Base-by-base conservation (phyloP, 2,329 filamentous ascomycete genomes). In the Mycogone perniciosa region DNA sequence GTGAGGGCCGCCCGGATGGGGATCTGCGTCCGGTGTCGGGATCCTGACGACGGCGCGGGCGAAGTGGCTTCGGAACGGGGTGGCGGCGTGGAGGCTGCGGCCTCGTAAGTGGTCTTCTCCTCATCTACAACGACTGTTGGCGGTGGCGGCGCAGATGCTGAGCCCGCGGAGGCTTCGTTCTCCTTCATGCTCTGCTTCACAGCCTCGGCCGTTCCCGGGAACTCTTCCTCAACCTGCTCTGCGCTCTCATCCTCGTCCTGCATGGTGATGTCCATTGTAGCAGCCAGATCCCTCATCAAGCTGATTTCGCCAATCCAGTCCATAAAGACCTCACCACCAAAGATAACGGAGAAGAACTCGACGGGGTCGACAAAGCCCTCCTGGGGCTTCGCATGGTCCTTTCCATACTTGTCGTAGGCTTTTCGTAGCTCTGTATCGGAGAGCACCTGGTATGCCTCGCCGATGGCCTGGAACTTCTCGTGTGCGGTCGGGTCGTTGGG, bases 221-320 rank as follows among this genome's bases (percentile, higher is more conserved):
- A 80, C 58, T 84, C 79, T 40, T 64, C 70, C 2, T 77, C 71
- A 2, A 62, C 64, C 2, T 74, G 72, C 3, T 67, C 74, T 4
- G 74, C 76, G 54, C 81, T 76, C 56, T 82, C 79, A 48, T 68
- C 68, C 10, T 71, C 75, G 2, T 73, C 72, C 50, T 88, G 78
- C 84, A 90, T 92, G 20, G 89, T 91, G 59, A 99, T 97, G 63
- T 99, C 93, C 92, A 99, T 97, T 41, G 91, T 96, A 63, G 90
- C 89, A 13, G 92, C 97, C 49, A 99, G 79, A 64, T 99, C 93
- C 75, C 96, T 97, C 88, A 99, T 96, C 52, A 99, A 82, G 46
- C 89, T 93, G 60, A 99, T 96, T 77, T 99, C 93, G 59, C 93
- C 93, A 64, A 99, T 97, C 77, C 93, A 89, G 74, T 99, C 92